phyloP scores from a whole-genome alignment of 306 rosid genomes.

The Betula pendula region DNA sequence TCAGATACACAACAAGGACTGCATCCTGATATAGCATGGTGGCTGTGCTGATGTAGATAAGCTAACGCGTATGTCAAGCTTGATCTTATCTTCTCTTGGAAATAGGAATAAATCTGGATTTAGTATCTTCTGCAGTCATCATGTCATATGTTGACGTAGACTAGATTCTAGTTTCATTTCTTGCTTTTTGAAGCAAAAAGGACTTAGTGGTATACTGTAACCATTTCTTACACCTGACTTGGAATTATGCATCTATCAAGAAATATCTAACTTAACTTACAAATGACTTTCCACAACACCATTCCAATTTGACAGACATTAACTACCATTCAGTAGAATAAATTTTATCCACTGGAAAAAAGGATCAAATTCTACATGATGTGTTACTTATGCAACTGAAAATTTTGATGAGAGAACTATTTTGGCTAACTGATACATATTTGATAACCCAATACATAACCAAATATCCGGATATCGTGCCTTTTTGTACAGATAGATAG shows the following conservation, averaged over 20 bases:
- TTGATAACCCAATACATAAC: background rate
- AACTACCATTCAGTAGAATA: conserved; percentile 12
- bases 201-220: background rate
- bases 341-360: conserved; percentile 3
- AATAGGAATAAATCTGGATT: background rate
- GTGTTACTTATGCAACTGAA: background rate
- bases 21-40: background rate
- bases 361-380: background rate
- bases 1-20: background rate
- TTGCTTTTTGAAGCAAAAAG: background rate
- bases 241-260: background rate
- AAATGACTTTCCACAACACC: background rate
- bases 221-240: background rate
- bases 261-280: background rate
- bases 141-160: background rate
- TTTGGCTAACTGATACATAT: conserved; percentile 7
- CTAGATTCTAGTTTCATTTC: background rate
- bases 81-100: background rate
- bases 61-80: background rate
- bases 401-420: conserved; percentile 3
- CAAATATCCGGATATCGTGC: background rate
- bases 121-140: background rate
- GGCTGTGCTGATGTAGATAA: background rate
- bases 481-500: background rate
- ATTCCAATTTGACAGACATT: conserved; percentile 12